Evolutionary conservation across 2,329 filamentous ascomycete species (phyloP), one percentile per base, ranked within the genome.

Genomic region (Bipolaris bicolor): DNA sequence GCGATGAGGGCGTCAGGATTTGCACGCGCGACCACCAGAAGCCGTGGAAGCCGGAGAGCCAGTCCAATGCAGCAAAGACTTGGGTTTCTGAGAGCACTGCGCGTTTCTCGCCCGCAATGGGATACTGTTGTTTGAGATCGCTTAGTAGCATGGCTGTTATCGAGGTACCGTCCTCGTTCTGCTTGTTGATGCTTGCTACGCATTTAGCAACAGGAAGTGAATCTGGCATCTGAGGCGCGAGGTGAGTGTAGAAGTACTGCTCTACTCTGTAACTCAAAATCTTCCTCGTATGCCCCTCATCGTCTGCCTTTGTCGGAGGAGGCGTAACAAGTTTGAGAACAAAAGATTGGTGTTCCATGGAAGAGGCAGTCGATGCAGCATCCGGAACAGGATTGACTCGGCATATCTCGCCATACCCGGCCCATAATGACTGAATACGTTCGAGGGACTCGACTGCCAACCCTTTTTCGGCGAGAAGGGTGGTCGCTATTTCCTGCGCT

Each of bases 201-300:
- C 82, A 85, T 18, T 77, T 73, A 0, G 86, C 83, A 1, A 87
- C 81, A 0, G 80, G 78, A 1, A 84, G 69, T 0, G 72, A 66
- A 0, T 75, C 67, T 1, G 72, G 72, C 15, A 90, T 69, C 0
- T 67, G 68, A 0, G 84, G 82, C 0, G 84, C 85, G 10, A 90
- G 71, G 2, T 82, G 70, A 1, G 76, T 77, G 68, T 90, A 90
- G 62, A 90, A 90, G 62, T 82, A 83, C 65, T 88, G 86, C 71
- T 90, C 88, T 3, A 88, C 85, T 44, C 86, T 80, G 62, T 90
- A 90, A 67, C 86, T 88, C 26, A 89, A 71, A 57, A 90, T 82
- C 67, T 90, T 90, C 6, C 88, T 82, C 0, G 85, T 64, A 61
- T 90, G 87, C 0, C 87, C 86, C 65, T 89, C 87, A 36, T 87